Base-by-base conservation (phyloP, 2,329 filamentous ascomycete species). In the Fusarium sp. region DNA sequence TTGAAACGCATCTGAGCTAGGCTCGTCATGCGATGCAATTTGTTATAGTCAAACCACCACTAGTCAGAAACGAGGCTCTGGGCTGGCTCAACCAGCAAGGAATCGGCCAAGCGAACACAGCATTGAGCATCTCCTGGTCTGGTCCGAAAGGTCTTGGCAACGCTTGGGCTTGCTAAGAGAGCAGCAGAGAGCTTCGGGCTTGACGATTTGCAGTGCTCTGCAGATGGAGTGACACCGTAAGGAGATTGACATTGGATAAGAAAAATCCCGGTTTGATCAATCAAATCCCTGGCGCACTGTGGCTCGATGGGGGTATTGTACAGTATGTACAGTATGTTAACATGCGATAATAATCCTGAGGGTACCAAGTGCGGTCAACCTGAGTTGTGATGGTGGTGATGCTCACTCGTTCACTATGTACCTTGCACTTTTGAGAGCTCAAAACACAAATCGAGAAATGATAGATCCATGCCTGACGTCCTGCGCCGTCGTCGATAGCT, bases 101-200 rank as follows among this genome's bases (percentile, higher is more conserved):
- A 54, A 56, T 47, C 21, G 28, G 50, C 45, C 34, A 54, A 68
- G 68, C 67, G 68, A 59, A 46, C 30, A 37, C 63, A 68, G 68
- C 68, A 71, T 40, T 61, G 68, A 57, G 45, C 68, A 61, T 61
- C 27, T 69, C 55, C 59, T 71, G 64, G 68, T 56, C 68, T 59
- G 64, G 59, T 49, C 59, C 50, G 53, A 63, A 40, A 55, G 40
- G 64, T 65, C 68, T 71, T 71, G 68, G 68, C 68, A 71, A 71
- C 68, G 64, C 68, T 71, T 64, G 64, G 68, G 68, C 68, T 59
- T 55, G 63, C 56, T 23, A 30, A 55, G 48, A 51, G 50, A 58
- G 34, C 28, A 48, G 54, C 32, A 37, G 43, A 55, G 34, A 42
- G 43, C 56, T 48, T 63, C 43, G 21, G 56, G 58, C 63, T 65